A percentile compares a stretch with the other conserved stretches of the same genome.
These are phyloP conservation scores for Ophiognomonia clavigignenti-juglandacearum DNA, from an alignment of 2,329 filamentous ascomycete genomes.

Conservation along the genomic window DNA sequence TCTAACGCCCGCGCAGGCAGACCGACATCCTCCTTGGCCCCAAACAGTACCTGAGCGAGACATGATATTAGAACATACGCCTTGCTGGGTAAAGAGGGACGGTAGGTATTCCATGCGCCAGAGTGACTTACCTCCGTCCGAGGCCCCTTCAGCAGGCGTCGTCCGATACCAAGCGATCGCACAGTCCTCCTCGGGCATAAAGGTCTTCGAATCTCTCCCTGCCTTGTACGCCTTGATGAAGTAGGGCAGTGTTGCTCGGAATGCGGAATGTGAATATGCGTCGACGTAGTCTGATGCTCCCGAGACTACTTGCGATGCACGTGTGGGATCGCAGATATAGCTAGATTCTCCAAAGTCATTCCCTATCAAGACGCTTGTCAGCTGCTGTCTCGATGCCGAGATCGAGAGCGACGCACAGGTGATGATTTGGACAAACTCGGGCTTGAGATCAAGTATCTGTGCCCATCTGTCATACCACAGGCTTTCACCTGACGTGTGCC, in stretches of 20 bases:
- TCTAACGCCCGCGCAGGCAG: conserved; percentile 30
- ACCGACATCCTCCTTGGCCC: conserved; percentile 31
- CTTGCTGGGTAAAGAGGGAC: background rate
- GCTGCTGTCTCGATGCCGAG: conserved; percentile 4
- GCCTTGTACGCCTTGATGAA: conserved; percentile 47
- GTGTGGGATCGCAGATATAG: conserved; percentile 47
- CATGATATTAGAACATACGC: conserved; percentile 8
- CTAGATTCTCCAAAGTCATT: conserved; percentile 58
- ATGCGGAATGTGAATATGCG: conserved; percentile 43
- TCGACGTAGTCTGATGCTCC: conserved; percentile 44
- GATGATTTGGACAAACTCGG: conserved; percentile 50
- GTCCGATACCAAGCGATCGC: conserved; percentile 40
- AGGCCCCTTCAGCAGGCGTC: conserved; percentile 26
- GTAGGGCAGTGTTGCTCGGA: conserved; percentile 42
- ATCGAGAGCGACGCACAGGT: conserved; percentile 34
- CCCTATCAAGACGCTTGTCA: conserved; percentile 26
- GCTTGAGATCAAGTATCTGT: conserved; percentile 43
- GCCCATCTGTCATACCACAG: conserved; percentile 55
- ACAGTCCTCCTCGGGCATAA: conserved; percentile 24
- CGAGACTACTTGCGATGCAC: conserved; percentile 34
- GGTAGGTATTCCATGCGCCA: too few relatives aligned
- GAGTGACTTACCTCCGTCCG: conserved; percentile 31
- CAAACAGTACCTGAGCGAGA: conserved; percentile 28
- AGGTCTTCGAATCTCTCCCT: conserved; percentile 28
- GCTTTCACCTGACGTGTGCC: conserved; percentile 49